Percentiles rank a stretch among this genome's conserved stretches.
phyloP scores from a whole-genome alignment of 805 yeast species.

The Scheffersomyces amazonensis region DNA sequence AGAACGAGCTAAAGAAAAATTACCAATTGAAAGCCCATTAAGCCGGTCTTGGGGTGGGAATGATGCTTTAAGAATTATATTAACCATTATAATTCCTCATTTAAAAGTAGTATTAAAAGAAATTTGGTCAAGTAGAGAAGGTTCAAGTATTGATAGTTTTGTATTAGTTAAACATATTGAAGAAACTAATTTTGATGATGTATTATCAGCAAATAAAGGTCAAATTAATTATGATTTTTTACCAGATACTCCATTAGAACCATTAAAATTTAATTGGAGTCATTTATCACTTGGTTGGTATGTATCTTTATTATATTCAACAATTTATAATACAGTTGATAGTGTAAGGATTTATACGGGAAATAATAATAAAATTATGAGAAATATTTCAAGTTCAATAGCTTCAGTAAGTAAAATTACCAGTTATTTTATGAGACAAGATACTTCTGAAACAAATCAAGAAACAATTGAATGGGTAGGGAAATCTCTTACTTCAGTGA shows the following conservation, averaged over 20 bases:
- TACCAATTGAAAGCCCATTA: conserved; percentile 48
- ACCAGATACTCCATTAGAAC: conserved; percentile 38
- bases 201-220: conserved; percentile 17
- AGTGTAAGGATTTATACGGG: conserved; percentile 17
- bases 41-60: conserved; percentile 56
- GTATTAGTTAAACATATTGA: conserved; percentile 41
- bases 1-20: conserved; percentile 49
- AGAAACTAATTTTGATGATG: conserved; percentile 24
- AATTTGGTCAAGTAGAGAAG: conserved; percentile 18
- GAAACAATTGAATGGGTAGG: conserved; percentile 20
- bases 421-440: conserved; percentile 21
- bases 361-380: conserved; percentile 32
- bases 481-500: conserved; percentile 30
- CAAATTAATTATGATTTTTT: conserved; percentile 42
- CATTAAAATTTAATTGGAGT: conserved; percentile 62
- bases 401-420: conserved; percentile 36
- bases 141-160: conserved; percentile 18
- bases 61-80: conserved; percentile 42
- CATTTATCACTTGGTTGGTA: conserved; percentile 73
- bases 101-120: conserved; percentile 26
- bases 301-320: conserved; percentile 60
- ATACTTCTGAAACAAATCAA: conserved; percentile 3
- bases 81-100: conserved; percentile 38
- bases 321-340: conserved; percentile 38
- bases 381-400: conserved; percentile 33